Conservation (phyloP, 2,329 filamentous ascomycete genomes). For the Microsporum ferrugineum region DNA sequence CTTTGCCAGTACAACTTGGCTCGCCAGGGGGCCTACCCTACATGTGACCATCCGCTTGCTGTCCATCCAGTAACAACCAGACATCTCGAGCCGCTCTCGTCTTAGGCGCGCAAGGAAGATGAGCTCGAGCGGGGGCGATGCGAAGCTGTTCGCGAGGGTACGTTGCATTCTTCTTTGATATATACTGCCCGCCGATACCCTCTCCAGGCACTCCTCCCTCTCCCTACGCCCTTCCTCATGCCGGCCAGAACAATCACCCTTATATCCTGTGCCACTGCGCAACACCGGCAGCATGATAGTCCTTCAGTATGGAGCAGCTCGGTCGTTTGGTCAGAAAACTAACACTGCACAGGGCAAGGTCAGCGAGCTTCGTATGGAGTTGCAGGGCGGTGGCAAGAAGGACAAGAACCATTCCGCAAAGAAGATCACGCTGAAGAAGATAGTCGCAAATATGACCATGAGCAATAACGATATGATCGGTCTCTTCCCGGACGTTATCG, state of each 20-base stretch:
- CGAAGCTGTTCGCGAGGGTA: conserved; percentile 98
- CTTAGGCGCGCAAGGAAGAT: conserved; percentile 31
- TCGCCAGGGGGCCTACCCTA: conserved; percentile 1
- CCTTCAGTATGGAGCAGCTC: not conserved
- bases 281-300: not conserved
- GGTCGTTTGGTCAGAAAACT: conserved; percentile 6
- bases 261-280: not conserved
- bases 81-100: conserved; percentile 1
- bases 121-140: conserved; percentile 73
- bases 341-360: conserved; percentile 77
- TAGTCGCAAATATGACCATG: conserved; percentile 99
- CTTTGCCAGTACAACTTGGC: not conserved
- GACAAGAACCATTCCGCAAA: conserved; percentile 92
- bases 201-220: not conserved
- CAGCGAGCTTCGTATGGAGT: conserved; percentile 85
- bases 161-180: conserved; percentile 21
- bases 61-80: conserved; percentile 3
- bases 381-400: conserved; percentile 90
- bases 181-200: conserved; percentile 1
- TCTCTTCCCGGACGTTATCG: conserved; percentile 87
- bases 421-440: conserved; percentile 98
- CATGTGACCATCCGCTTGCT: conserved; percentile 2
- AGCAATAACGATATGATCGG: conserved; percentile 99
- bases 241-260: not conserved
- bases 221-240: not conserved